These are phyloP conservation scores for Kwoniella shandongensis DNA, from an alignment of 768 basidiomycete species.

Conservation along the genomic window DNA sequence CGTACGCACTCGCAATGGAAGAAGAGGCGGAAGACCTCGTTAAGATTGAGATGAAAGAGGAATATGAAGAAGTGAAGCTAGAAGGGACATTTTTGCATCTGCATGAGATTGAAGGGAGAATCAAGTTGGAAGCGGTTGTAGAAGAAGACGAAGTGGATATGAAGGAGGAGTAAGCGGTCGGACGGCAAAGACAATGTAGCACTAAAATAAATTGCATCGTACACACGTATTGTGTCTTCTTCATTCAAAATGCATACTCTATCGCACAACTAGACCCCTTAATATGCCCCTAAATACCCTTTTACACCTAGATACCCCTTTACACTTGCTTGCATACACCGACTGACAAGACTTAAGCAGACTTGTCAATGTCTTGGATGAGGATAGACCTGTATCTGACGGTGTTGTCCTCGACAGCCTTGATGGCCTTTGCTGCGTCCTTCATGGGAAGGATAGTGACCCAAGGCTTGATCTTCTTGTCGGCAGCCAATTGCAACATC, in stretches of 20 bases:
- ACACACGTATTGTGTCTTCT: too few relatives aligned
- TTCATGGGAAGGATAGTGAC: conserved; percentile 60
- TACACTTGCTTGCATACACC: too few relatives aligned
- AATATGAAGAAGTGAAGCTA: conserved; percentile 18
- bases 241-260: conserved; percentile 49
- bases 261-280: too few relatives aligned
- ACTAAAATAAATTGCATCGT: too few relatives aligned
- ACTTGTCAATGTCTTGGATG: conserved; percentile 45
- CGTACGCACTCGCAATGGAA: too few relatives aligned
- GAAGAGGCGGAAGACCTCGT: not conserved
- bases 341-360: too few relatives aligned
- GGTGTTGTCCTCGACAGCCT: conserved; percentile 58
- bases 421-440: conserved; percentile 60
- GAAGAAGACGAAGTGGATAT: conserved; percentile 15
- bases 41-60: conserved; percentile 11
- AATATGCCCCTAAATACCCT: too few relatives aligned
- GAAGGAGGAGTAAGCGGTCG: conserved; percentile 7
- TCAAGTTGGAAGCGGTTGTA: conserved; percentile 14
- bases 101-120: conserved; percentile 14
- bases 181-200: not conserved
- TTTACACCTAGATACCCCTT: too few relatives aligned
- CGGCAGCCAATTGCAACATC: conserved; percentile 65
- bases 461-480: conserved; percentile 62
- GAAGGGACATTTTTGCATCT: conserved; percentile 17
- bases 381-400: conserved; percentile 64